Evolutionary conservation across 441 rosid species (phyloP), one percentile per base, ranked within the genome.

Genomic region (Erodium moschatum): DNA sequence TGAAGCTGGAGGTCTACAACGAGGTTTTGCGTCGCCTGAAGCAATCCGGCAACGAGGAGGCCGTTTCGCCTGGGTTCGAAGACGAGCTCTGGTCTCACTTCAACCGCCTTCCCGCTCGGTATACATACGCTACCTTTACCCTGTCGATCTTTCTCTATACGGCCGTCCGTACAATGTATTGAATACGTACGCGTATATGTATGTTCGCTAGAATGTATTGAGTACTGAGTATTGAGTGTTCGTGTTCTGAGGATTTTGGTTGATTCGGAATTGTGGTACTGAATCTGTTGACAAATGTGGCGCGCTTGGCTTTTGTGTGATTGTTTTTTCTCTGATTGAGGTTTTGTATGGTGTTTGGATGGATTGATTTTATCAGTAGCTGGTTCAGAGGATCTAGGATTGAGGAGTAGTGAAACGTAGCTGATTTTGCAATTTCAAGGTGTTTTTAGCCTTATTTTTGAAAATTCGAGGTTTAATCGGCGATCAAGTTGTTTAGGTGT

Each of bases 1-100:
- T 77, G 76, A 87, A 85, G 77, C 68, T 69, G 1, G 83, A 81
- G 64, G 89, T 79, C 4, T 84, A 75, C 84, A 70, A 71, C 31
- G 89, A 85, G 79, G 77, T 87, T n/a, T 78, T 85, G 70, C 80
- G 87, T 67, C 84, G 88, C 56, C 89, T 87, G 70, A 81, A 79
- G 54, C 78, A 80, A 29, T 81, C 87, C 9, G 68, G 48, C 56
- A 69, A 48, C 68, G 65, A 71, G 6, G 89, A 84, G 75, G 48
- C 85, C 6, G 73, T 73, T 76, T 77, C 46, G 48, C 80, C 87
- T 46, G 74, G 73, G 48, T 87, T 87, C 69, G 80, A 80, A 6
- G 83, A 87, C 40, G 85, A 85, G 24, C 88, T 87, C 46, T 87
- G 87, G 92, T 35, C 78, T 68, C 92, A 87, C 84, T 87, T 87